These are phyloP conservation scores for Fusarium sp. DNA, from an alignment of 2,329 filamentous ascomycete species.

Conservation along the genomic window DNA sequence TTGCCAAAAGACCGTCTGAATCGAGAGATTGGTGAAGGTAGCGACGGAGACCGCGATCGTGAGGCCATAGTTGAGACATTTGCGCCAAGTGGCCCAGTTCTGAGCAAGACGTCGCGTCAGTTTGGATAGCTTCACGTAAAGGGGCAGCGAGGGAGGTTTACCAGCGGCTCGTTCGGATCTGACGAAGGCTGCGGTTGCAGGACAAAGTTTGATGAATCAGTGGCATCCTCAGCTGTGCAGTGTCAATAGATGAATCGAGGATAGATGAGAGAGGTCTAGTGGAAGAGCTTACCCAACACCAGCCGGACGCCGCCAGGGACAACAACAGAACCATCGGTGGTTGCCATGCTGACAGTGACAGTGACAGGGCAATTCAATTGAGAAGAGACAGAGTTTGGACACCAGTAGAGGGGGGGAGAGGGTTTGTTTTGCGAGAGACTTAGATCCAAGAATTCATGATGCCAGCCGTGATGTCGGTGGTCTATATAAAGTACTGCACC, in stretches of 20 bases:
- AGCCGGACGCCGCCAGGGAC: constrained; percentile 36
- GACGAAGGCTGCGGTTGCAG: constrained; percentile 38
- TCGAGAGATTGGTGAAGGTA: constrained; percentile 45
- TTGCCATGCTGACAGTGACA: constrained; percentile 19
- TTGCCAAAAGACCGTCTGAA: constrained; percentile 49
- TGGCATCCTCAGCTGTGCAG: constrained; percentile 25
- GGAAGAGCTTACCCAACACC: constrained; percentile 24
- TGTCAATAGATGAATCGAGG: background rate
- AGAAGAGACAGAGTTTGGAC: background rate
- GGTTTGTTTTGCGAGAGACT: too few species aligned
- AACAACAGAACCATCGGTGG: constrained; percentile 2
- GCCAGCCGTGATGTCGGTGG: too few species aligned
- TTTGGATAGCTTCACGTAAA: background rate
- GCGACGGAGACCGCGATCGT: constrained; percentile 45
- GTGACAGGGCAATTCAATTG: background rate
- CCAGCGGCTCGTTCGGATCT: constrained; percentile 50
- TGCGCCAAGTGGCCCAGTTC: constrained; percentile 49
- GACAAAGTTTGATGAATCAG: constrained; percentile 33
- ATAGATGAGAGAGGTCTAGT: background rate
- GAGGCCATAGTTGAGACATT: constrained; percentile 46
- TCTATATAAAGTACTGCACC: too few species aligned
- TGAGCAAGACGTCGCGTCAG: background rate
- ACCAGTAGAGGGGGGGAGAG: background rate
- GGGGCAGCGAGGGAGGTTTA: background rate
- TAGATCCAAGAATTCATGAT: too few species aligned